A percentile compares a stretch with the other conserved stretches of the same genome.
These are phyloP conservation scores for Hypoxylon lienhwacheense DNA, from an alignment of 495 filamentous ascomycete species.

Conservation along the genomic window DNA sequence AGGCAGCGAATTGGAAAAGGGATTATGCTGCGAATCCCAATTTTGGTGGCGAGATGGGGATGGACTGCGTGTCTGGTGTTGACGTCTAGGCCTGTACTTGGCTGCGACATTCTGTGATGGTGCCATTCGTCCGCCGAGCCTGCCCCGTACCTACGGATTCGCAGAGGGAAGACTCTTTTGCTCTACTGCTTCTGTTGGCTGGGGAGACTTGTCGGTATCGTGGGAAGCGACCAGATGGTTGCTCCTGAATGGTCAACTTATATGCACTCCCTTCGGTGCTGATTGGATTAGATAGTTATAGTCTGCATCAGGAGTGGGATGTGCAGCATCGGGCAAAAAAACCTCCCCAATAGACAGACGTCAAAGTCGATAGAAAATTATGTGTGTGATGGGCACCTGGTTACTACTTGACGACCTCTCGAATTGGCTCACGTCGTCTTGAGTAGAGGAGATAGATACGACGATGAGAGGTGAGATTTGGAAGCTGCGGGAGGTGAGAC, in stretches of 20 bases:
- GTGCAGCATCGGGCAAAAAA: constrained; percentile 41
- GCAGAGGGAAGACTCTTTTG: constrained; percentile 33
- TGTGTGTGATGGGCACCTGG: constrained; percentile 34
- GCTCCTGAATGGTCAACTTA: constrained; percentile 43
- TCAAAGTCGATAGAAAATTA: constrained; percentile 33
- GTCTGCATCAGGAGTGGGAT: constrained; percentile 42
- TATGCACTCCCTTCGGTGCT: constrained; percentile 34
- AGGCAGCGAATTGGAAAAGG: constrained; percentile 47
- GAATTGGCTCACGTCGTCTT: constrained; percentile 19
- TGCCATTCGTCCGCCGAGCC: constrained; percentile 49
- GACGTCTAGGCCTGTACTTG: constrained; percentile 41
- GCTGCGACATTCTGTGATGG: constrained; percentile 37
- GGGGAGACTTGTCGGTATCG: constrained; percentile 37
- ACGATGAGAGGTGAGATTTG: constrained; percentile 23
- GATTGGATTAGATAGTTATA: constrained; percentile 37
- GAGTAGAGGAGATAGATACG: constrained; percentile 16
- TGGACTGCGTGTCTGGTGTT: constrained; percentile 41
- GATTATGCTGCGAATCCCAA: constrained; percentile 44
- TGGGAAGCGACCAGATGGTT: constrained; percentile 40
- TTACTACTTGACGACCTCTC: constrained; percentile 16
- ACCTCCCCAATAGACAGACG: constrained; percentile 40
- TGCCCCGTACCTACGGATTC: constrained; percentile 42
- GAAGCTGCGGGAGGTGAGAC: constrained; percentile 13
- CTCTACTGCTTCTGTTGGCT: constrained; percentile 35
- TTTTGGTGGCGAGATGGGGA: constrained; percentile 42